These are phyloP conservation scores for Paxillus ammoniavirescens DNA, from an alignment of 768 basidiomycete species.

Conservation along the genomic window DNA sequence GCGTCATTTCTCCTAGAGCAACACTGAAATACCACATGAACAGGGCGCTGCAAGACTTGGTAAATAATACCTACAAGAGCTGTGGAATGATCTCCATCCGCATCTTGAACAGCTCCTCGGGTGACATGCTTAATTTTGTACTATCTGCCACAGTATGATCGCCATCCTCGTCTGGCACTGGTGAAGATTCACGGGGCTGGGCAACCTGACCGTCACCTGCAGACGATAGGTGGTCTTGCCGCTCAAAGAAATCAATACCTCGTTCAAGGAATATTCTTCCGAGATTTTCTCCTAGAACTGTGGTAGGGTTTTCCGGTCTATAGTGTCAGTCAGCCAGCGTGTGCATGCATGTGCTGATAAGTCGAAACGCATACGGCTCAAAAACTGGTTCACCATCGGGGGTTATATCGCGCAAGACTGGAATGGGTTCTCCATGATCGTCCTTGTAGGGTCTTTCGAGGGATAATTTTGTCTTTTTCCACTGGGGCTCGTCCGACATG, in stretches of 20 bases:
- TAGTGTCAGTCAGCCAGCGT: conserved; percentile 17
- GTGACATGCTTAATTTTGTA: conserved; percentile 53
- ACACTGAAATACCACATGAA: conserved; percentile 43
- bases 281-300: conserved; percentile 62
- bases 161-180: conserved; percentile 27
- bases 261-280: conserved; percentile 71
- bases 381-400: conserved; percentile 66
- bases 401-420: conserved; percentile 64
- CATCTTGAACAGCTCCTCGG: conserved; percentile 74
- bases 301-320: conserved; percentile 56
- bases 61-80: conserved; percentile 56
- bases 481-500: conserved; percentile 37
- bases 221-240: conserved; percentile 30
- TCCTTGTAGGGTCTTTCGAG: conserved; percentile 83
- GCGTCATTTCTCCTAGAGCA: conserved; percentile 77
- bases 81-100: conserved; percentile 68
- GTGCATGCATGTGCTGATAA: conserved; percentile 5
- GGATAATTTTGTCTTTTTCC: conserved; percentile 63
- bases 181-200: conserved; percentile 25
- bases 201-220: conserved; percentile 21
- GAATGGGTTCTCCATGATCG: conserved; percentile 63
- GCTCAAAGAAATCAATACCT: conserved; percentile 74
- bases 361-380: conserved; percentile 57
- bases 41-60: background rate
- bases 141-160: conserved; percentile 27